These are phyloP conservation scores for Sclerotinia borealis DNA, from an alignment of 2,329 filamentous ascomycete genomes.

Conservation along the genomic window DNA sequence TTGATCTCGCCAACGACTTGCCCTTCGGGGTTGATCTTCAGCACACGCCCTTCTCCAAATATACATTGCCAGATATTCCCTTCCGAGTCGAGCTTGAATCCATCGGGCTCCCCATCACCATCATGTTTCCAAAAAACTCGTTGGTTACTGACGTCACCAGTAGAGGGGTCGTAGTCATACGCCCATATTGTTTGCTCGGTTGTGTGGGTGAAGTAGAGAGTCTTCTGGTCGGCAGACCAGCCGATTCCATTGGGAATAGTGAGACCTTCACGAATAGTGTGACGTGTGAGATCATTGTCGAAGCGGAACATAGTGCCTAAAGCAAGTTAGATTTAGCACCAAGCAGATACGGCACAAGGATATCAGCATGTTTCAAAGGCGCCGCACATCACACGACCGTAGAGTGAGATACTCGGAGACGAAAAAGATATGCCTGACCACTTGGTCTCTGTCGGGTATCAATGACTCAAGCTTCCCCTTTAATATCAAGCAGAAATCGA, in stretches of 20 bases:
- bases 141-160: conserved; percentile 60
- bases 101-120: conserved; percentile 66
- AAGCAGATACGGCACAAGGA: not conserved
- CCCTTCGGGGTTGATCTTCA: conserved; percentile 63
- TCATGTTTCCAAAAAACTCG: conserved; percentile 64
- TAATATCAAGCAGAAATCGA: not conserved
- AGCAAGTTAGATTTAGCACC: not conserved
- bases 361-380: not conserved
- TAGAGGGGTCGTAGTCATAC: conserved; percentile 64
- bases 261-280: conserved; percentile 55
- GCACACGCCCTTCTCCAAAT: conserved; percentile 70
- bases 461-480: not conserved
- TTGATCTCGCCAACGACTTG: conserved; percentile 67
- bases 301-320: conserved; percentile 69
- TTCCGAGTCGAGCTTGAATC: conserved; percentile 75
- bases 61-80: conserved; percentile 86
- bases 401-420: not conserved
- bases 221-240: conserved; percentile 68
- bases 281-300: conserved; percentile 52
- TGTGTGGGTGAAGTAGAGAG: conserved; percentile 72
- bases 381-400: not conserved
- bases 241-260: conserved; percentile 81
- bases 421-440: not conserved
- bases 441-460: not conserved
- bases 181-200: conserved; percentile 63